Base-by-base conservation (phyloP, 139 green algal genomes). In the Deuterostichococcus epilithicus region DNA sequence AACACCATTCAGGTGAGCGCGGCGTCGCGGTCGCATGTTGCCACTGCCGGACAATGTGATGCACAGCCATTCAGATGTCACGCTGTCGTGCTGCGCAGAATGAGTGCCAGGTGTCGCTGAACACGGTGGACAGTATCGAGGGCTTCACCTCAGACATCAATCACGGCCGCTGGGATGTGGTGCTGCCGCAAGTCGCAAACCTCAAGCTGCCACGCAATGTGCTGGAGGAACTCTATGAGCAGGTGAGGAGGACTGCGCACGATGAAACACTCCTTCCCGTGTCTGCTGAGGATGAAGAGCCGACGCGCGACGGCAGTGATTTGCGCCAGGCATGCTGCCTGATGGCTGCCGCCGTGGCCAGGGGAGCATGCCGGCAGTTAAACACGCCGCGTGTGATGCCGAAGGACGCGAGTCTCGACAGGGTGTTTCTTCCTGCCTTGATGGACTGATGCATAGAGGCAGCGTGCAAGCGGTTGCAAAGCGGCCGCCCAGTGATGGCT, bases 151-250 rank as follows among this genome's bases (percentile, higher is more conserved):
- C 89, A 28, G 95, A 99, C 83, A 89, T 98, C 67, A 93, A 91
- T 47, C 80, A 86, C 6, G 95, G 95, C 1, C 78, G 93, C 28
- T 99, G 95, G 95, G 95, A 98, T 68, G 78, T 82, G 33, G 88
- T 99, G 70, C 86, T 99, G 37, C 94, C 94, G 3, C 79, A 90
- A 68, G 86, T 96, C 37, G 83, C 92, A 0, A 85, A 90, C 68
- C 87, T 98, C 22, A 94, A 96, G 83, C 87, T 99, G 69, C 95
- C 95, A 0, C 83, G 84, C 1, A 78, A 79, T 26, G 97, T 96
- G 83, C 88, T 98, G 36, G 91, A 97, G 78, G 91, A 94, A 72
- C 80, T 99, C 34, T 98, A 99, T 81, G 95, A 99, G 78, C 92
- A 97, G 88, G 92, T 94, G 30, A 15, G 52, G 36, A 44, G 3